Evolutionary conservation across 345 rosid species (phyloP).

Genomic region (Raphanus sativus): DNA sequence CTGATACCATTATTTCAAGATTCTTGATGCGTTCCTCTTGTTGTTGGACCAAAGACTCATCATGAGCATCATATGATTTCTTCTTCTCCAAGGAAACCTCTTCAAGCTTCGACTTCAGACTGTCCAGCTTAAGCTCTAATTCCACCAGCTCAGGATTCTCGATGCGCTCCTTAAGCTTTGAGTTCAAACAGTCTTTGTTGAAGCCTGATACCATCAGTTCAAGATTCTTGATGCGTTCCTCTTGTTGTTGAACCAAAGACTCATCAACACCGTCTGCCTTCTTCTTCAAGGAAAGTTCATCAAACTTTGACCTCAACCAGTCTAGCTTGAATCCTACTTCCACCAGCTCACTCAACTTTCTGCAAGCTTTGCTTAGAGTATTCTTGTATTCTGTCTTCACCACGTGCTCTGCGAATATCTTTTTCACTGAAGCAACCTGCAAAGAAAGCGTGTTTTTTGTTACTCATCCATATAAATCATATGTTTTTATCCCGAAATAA

Average conservation of each 20-base stretch:
- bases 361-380: not conserved
- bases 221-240: slow-evolving; percentile 8
- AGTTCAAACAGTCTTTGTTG: not conserved
- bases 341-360: not conserved
- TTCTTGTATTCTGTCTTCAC: slow-evolving; percentile 14
- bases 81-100: not conserved
- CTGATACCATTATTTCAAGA: not conserved
- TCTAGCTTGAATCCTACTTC: slow-evolving; percentile 2
- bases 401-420: slow-evolving; percentile 14
- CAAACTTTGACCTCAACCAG: slow-evolving; percentile 16
- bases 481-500: not conserved
- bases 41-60: not conserved
- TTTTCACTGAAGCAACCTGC: slow-evolving; percentile 13
- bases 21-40: not conserved
- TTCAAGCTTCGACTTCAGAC: not conserved
- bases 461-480: not conserved
- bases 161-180: not conserved
- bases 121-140: not conserved
- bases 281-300: not conserved
- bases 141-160: not conserved
- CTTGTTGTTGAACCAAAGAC: not conserved
- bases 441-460: not conserved
- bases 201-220: not conserved
- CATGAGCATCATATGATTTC: not conserved
- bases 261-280: not conserved